phyloP scores from a whole-genome alignment of 441 rosid genomes.

The Corymbia calophylla region DNA sequence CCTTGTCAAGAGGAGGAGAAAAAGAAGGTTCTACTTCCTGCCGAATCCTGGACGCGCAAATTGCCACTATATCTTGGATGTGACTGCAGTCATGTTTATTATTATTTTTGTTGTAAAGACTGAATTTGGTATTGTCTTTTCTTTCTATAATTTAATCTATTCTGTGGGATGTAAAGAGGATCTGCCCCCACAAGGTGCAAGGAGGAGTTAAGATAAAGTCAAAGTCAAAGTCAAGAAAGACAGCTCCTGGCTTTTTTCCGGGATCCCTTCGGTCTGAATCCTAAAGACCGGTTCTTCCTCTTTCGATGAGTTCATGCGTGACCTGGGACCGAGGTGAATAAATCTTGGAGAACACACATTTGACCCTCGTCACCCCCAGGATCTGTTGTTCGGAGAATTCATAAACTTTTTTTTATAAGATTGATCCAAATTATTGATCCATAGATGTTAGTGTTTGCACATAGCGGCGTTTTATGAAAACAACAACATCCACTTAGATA shows the following conservation, averaged over 20 bases:
- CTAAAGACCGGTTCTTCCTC: background rate
- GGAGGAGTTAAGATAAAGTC: background rate
- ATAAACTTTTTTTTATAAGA: background rate
- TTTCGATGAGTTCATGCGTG: background rate
- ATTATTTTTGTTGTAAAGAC: background rate
- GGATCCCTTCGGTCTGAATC: background rate
- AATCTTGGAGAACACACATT: background rate
- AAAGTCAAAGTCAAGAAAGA: background rate
- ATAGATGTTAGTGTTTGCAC: background rate
- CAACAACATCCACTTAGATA: background rate
- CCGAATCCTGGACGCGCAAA: background rate
- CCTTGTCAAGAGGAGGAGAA: background rate
- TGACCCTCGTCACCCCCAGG: background rate
- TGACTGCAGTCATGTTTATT: background rate
- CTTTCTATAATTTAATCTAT: background rate
- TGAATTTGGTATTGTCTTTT: background rate
- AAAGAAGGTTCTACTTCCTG: background rate
- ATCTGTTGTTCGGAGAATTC: background rate
- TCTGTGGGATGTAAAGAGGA: background rate
- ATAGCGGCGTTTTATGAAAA: background rate
- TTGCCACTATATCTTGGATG: background rate
- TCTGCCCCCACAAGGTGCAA: accelerated
- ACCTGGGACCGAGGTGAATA: background rate
- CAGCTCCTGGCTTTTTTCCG: background rate
- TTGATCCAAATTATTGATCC: too few species aligned